phyloP scores from a whole-genome alignment of 768 basidiomycete genomes.

The Rubroboletus satanas region DNA sequence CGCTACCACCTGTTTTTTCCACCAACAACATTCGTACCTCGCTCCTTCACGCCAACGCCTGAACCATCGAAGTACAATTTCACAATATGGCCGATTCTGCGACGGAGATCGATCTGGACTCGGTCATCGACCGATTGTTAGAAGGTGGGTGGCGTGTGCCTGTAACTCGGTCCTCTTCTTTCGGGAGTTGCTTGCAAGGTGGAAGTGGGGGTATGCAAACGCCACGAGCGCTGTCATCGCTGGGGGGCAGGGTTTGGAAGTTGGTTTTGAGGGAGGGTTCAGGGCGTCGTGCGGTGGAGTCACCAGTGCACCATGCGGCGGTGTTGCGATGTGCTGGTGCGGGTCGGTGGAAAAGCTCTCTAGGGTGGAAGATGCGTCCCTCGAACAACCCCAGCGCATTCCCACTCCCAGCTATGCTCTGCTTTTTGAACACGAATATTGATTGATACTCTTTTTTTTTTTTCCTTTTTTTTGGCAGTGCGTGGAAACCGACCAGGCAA shows the following conservation, averaged over 20 bases:
- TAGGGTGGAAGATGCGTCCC: background rate
- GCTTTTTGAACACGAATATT: slow-evolving; percentile 9
- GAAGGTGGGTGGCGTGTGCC: slow-evolving; percentile 71
- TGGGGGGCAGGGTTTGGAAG: background rate
- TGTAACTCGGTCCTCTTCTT: slow-evolving; percentile 25
- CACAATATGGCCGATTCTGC: slow-evolving; percentile 67
- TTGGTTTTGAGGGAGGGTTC: slow-evolving; percentile 1
- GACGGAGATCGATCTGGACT: slow-evolving; percentile 97
- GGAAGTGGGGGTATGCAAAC: background rate
- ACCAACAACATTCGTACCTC: slow-evolving; percentile 16
- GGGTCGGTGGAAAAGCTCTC: slow-evolving; percentile 8
- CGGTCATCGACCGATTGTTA: slow-evolving; percentile 95
- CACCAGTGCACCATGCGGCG: slow-evolving; percentile 13
- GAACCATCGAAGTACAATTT: slow-evolving; percentile 12
- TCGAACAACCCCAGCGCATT: background rate
- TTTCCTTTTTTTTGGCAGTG: slow-evolving; percentile 47
- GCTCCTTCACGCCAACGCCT: slow-evolving; percentile 16
- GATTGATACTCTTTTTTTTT: slow-evolving; percentile 14
- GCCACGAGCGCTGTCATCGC: background rate
- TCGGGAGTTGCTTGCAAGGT: slow-evolving; percentile 6
- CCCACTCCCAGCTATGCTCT: background rate
- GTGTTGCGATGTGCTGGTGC: slow-evolving; percentile 7
- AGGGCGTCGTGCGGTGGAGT: slow-evolving; percentile 5
- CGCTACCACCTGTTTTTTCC: slow-evolving; percentile 24
- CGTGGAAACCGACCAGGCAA: slow-evolving; percentile 98